Percentiles rank a stretch among this genome's conserved stretches.
Evolutionary conservation across 805 yeast genomes (phyloP).

Genomic region (Myxozyma neotropica): DNA sequence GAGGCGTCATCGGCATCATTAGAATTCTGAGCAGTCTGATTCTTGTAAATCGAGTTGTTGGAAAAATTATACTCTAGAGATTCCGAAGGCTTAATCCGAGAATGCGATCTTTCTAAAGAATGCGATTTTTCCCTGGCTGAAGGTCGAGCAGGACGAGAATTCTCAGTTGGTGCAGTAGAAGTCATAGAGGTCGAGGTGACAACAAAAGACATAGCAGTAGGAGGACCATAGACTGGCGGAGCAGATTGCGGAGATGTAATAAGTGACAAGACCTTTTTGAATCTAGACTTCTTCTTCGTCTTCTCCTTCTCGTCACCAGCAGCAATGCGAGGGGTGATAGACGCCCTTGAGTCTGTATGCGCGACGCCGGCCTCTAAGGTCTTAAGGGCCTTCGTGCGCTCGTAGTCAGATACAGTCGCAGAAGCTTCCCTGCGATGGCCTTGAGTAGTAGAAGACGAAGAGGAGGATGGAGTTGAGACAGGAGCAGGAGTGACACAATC

Average conservation of each 20-base stretch:
- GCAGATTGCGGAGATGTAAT: slow-evolving; percentile 12
- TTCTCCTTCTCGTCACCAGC: background rate
- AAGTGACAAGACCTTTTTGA: slow-evolving; percentile 24
- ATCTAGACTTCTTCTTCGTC: slow-evolving; percentile 8
- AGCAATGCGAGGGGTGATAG: background rate
- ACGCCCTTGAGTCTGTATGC: background rate
- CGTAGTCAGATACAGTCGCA: background rate
- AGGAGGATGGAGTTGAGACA: background rate
- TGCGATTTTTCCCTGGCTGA: background rate
- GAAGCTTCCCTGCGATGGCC: background rate
- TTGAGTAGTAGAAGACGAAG: slow-evolving; percentile 13
- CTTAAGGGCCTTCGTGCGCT: slow-evolving; percentile 11
- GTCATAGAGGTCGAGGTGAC: slow-evolving; percentile 4
- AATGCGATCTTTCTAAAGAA: background rate
- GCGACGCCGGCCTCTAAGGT: background rate
- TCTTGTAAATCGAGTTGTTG: background rate
- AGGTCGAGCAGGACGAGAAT: background rate
- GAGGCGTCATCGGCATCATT: slow-evolving; percentile 19
- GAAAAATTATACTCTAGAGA: slow-evolving; percentile 18
- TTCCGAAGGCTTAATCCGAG: background rate
- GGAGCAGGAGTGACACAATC: slow-evolving; percentile 3
- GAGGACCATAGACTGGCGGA: slow-evolving; percentile 5
- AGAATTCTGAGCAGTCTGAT: background rate
- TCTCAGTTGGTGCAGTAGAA: background rate
- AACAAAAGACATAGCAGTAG: background rate